These are phyloP conservation scores for Ceratocystis smalleyi DNA, from an alignment of 2,329 filamentous ascomycete species.

Conservation along the genomic window DNA sequence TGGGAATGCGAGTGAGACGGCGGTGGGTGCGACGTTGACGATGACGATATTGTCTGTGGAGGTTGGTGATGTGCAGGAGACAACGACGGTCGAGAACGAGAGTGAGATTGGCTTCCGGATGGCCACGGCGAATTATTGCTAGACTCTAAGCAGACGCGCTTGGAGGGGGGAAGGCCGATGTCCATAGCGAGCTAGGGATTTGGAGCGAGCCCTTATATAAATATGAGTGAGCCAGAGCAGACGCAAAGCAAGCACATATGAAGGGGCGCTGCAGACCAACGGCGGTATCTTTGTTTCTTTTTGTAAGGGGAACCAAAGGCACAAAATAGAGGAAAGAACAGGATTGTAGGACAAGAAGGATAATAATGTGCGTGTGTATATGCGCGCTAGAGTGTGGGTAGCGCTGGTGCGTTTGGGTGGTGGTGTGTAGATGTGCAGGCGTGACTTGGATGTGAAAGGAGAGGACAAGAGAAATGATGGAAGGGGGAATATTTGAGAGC, in stretches of 20 bases:
- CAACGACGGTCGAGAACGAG: constrained; percentile 24
- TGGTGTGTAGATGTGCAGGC: neutral
- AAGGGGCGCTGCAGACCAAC: neutral
- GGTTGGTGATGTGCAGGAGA: constrained; percentile 23
- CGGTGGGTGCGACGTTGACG: constrained; percentile 21
- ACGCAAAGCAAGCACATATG: constrained; percentile 3
- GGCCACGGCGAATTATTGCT: constrained; percentile 7
- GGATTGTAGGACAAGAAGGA: neutral
- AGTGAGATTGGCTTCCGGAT: neutral
- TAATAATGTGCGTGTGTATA: neutral
- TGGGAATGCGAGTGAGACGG: constrained; percentile 18
- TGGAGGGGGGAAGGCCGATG: constrained; percentile 6
- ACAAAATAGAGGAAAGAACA: neutral
- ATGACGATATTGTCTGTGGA: constrained; percentile 22
- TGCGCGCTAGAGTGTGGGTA: neutral
- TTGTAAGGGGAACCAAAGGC: neutral
- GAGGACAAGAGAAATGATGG: neutral
- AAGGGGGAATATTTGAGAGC: neutral
- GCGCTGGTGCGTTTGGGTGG: neutral
- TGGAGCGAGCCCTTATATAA: constrained; percentile 11
- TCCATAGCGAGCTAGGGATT: constrained; percentile 10
- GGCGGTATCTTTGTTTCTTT: neutral
- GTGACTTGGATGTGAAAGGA: neutral
- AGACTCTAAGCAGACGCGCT: neutral
- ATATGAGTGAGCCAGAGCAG: constrained; percentile 11